Base-by-base conservation (phyloP, 805 yeast genomes). In the Cyberlindnera meyerae region DNA sequence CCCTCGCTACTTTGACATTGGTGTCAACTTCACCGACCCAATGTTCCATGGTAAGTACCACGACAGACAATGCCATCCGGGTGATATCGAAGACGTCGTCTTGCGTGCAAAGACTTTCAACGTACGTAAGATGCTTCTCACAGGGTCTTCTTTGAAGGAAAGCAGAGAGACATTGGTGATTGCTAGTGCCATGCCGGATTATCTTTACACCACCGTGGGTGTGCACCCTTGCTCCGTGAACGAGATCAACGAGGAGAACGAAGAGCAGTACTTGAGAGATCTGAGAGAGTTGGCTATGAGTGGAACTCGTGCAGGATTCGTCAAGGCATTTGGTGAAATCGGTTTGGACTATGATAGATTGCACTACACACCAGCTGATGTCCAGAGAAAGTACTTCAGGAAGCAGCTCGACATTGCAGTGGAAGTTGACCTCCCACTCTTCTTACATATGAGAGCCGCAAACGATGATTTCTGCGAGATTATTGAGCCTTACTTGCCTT, bases 291-390 rank as follows among this genome's bases (percentile, higher is more conserved):
- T 82, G n/a, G 74, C 77, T 0, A 42, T 58, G 6, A 48, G 61
- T 1, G 83, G 87, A 5, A 55, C 60, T 21, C 52, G 63, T 8
- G 46, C 54, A 11, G 82, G 82, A 1, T 49, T 63, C 3, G 82
- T 93, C 18, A 73, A 73, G 50, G 93, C 96, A 1, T 81, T 89
- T 62, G 99, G 99, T 11, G 99, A 93, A 61, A 77, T 93, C 34
- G 99, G 99, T 0, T 66, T 93, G 32, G 99, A 93, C 56, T 90
- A 89, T 56, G 99, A 93, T 59, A 65, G 99, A 42, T 63, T 93
- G 34, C 80, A 84, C 49, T 83, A 77, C 52, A 75, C 96, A 0
- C 65, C 83, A 2, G 75, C 68, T 39, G 79, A 73, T 6, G 73
- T 75, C 43, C 99, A 93, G 57, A 48, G 63, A 26, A 52, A 67